phyloP scores from a whole-genome alignment of 2,329 filamentous ascomycete genomes.

The Sporothrix globosa region DNA sequence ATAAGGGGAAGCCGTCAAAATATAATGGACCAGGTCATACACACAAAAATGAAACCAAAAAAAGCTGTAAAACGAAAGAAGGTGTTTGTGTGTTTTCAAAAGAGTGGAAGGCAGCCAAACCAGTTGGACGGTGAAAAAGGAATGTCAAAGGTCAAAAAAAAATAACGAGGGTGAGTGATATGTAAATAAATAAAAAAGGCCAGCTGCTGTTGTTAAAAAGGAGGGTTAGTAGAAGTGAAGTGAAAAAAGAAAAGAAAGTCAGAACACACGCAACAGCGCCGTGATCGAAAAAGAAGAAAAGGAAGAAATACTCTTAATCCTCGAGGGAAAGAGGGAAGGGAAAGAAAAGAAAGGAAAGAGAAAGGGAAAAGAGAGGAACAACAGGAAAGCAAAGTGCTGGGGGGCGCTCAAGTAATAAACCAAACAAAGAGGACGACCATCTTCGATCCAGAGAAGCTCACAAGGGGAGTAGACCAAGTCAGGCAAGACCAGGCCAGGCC shows the following conservation, averaged over 20 bases:
- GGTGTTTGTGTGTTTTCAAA: conserved; percentile 45
- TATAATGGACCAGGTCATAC: neutral
- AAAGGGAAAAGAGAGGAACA: neutral
- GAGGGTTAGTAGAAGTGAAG: conserved; percentile 42
- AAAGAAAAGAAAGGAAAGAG: conserved; percentile 29
- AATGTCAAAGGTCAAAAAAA: conserved; percentile 36
- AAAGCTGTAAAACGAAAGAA: neutral
- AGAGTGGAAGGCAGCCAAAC: conserved; percentile 61
- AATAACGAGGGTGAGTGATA: conserved; percentile 42
- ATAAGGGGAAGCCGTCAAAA: conserved; percentile 4
- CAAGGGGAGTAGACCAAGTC: too few relatives aligned
- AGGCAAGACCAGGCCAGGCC: conserved; percentile 5
- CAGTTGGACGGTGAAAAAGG: conserved; percentile 52
- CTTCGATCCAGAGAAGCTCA: neutral
- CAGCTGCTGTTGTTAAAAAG: conserved; percentile 48
- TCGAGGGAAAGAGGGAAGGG: conserved; percentile 38
- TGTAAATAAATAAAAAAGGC: conserved; percentile 37
- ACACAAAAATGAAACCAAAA: neutral
- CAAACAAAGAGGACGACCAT: conserved; percentile 35
- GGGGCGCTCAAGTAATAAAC: conserved; percentile 30
- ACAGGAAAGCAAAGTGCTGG: conserved; percentile 34
- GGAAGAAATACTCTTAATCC: conserved; percentile 34
- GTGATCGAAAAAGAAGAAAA: conserved; percentile 37
- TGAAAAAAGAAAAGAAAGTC: conserved; percentile 48
- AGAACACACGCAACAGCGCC: conserved; percentile 42